These are phyloP conservation scores for Oxyria digyna DNA, from an alignment of 148 eudicot genomes.

Conservation along the genomic window DNA sequence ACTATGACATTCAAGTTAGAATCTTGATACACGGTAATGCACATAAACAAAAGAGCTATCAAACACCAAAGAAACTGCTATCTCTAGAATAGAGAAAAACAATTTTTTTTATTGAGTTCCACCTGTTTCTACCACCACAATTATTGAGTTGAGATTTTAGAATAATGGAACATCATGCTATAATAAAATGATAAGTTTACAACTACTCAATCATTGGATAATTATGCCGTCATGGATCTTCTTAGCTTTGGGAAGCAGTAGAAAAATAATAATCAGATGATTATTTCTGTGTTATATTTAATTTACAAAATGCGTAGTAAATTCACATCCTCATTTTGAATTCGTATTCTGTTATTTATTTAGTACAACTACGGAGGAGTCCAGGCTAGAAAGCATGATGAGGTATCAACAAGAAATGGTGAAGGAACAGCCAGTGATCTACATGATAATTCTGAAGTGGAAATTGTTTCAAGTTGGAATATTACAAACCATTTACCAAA, in stretches of 20 bases:
- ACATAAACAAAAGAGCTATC: background rate
- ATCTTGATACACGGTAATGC: background rate
- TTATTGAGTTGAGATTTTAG: background rate
- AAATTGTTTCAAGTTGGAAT: slow-evolving; percentile 82
- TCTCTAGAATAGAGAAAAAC: background rate
- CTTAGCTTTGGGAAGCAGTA: background rate
- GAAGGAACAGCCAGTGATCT: slow-evolving; percentile 20
- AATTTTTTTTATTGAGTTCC: background rate
- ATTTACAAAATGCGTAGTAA: background rate
- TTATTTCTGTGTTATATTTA: background rate
- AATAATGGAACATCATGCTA: background rate
- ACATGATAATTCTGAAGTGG: slow-evolving; percentile 42
- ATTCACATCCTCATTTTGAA: background rate
- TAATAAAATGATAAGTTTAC: background rate
- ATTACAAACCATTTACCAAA: slow-evolving; percentile 77
- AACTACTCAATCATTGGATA: background rate
- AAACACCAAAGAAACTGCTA: background rate
- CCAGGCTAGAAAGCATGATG: slow-evolving; percentile 49
- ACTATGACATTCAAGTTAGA: background rate
- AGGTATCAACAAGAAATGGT: slow-evolving; percentile 27
- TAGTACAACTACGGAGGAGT: slow-evolving; percentile 97
- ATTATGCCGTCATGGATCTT: background rate
- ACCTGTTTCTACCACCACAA: background rate
- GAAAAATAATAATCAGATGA: background rate
- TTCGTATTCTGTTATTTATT: background rate